phyloP scores from a whole-genome alignment of 1,139 yeast species.

The Suhomyces taliae region DNA sequence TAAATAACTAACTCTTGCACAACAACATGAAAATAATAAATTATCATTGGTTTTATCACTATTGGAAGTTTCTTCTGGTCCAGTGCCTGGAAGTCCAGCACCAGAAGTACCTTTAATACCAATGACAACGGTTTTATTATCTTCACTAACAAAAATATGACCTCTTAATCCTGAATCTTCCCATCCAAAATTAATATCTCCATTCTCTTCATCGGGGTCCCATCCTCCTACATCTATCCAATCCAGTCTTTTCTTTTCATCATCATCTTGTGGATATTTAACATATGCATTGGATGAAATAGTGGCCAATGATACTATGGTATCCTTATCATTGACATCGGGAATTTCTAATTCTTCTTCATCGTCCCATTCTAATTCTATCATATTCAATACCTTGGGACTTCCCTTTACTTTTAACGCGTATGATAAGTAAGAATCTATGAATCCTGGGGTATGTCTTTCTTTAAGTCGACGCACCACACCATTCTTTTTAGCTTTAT shows the following conservation, averaged over 20 bases:
- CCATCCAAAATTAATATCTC: slow-evolving; percentile 74
- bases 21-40: slow-evolving; percentile 88
- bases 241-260: slow-evolving; percentile 52
- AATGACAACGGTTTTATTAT: slow-evolving; percentile 67
- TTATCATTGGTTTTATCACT: slow-evolving; percentile 88
- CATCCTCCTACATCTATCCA: slow-evolving; percentile 84
- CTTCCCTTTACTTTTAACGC: slow-evolving; percentile 50
- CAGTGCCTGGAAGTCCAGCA: slow-evolving; percentile 73
- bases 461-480: slow-evolving; percentile 51
- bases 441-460: slow-evolving; percentile 58
- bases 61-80: slow-evolving; percentile 72
- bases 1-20: slow-evolving; percentile 87
- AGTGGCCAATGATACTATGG: slow-evolving; percentile 73
- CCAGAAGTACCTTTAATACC: slow-evolving; percentile 94
- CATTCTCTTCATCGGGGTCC: slow-evolving; percentile 39
- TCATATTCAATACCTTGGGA: slow-evolving; percentile 38
- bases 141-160: slow-evolving; percentile 75
- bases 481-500: slow-evolving; percentile 15
- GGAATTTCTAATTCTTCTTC: slow-evolving; percentile 58
- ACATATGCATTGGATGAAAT: slow-evolving; percentile 95
- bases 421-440: slow-evolving; percentile 65
- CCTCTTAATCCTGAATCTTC: slow-evolving; percentile 81
- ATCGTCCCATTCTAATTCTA: slow-evolving; percentile 57
- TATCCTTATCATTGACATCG: slow-evolving; percentile 68
- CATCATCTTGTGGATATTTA: slow-evolving; percentile 66